Conservation (phyloP, 768 basidiomycete species). For the Tricholoma saponaceum region DNA sequence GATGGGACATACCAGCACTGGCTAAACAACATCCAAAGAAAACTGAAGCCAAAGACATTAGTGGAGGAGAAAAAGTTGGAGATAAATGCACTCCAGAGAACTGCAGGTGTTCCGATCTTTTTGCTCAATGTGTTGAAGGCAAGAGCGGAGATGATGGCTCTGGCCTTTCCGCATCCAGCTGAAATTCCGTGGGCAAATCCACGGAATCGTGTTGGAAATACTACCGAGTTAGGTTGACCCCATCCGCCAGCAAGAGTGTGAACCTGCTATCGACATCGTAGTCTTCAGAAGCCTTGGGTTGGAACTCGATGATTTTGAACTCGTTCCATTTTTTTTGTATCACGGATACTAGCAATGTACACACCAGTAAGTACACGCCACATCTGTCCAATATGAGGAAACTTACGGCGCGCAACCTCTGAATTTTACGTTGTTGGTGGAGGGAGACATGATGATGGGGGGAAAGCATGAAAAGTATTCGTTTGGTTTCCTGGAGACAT, state of each 20-base stretch:
- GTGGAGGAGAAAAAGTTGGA: too few species aligned
- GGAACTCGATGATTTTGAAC: constrained; percentile 41
- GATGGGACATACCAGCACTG: constrained; percentile 35
- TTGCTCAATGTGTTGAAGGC: constrained; percentile 63
- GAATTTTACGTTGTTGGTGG: neutral
- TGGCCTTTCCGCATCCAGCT: constrained; percentile 70
- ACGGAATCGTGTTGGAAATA: constrained; percentile 74
- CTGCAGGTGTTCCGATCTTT: constrained; percentile 57
- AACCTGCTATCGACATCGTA: constrained; percentile 55
- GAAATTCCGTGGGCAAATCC: constrained; percentile 73
- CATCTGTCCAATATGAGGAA: neutral
- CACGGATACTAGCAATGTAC: constrained; percentile 21
- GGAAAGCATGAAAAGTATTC: neutral
- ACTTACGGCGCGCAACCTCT: neutral
- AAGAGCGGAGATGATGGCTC: constrained; percentile 74
- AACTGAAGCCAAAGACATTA: too few species aligned
- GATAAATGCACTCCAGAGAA: constrained; percentile 34
- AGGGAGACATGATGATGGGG: neutral
- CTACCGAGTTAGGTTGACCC: constrained; percentile 31
- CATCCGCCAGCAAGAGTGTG: too few species aligned
- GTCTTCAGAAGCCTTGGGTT: constrained; percentile 48
- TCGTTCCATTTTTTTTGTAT: constrained; percentile 34
- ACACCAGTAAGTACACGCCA: neutral
- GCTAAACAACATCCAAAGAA: constrained; percentile 21
- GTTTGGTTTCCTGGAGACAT: neutral